These are phyloP conservation scores for Mucor piriformis DNA, from an alignment of 371 early-diverging fungal genomes.

Conservation along the genomic window DNA sequence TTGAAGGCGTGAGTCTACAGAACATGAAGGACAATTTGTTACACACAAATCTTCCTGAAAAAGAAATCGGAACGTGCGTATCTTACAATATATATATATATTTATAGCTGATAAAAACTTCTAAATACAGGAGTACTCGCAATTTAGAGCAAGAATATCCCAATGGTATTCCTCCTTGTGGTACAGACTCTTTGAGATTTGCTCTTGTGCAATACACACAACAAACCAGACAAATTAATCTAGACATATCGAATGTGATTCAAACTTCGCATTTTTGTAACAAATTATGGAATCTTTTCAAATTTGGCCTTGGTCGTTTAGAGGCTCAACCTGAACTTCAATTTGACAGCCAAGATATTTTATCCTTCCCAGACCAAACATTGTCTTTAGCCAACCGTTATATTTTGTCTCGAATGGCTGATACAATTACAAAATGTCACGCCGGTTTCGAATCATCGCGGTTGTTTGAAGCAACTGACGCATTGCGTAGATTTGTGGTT, in stretches of 20 bases:
- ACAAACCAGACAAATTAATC: constrained; percentile 91
- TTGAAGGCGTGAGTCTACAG: constrained; percentile 79
- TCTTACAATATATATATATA: neutral
- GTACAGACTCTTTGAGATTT: constrained; percentile 96
- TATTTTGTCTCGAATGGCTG: constrained; percentile 84
- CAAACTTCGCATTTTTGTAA: constrained; percentile 96
- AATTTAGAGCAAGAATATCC: constrained; percentile 89
- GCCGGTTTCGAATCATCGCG: constrained; percentile 72
- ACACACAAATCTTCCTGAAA: constrained; percentile 78
- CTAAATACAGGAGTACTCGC: constrained; percentile 48
- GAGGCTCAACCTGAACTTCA: constrained; percentile 32
- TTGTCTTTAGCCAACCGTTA: constrained; percentile 81
- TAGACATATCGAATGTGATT: constrained; percentile 93
- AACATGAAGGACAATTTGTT: constrained; percentile 70
- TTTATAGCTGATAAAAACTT: neutral
- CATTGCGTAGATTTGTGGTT: constrained; percentile 86
- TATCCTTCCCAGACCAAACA: constrained; percentile 6
- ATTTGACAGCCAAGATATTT: neutral
- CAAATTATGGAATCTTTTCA: constrained; percentile 97
- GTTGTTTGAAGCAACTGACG: constrained; percentile 85
- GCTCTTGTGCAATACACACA: constrained; percentile 88
- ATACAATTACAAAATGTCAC: constrained; percentile 68
- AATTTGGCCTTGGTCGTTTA: constrained; percentile 67
- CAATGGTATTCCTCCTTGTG: constrained; percentile 94
- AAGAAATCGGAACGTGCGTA: constrained; percentile 75